A percentile compares a stretch with the other conserved stretches of the same genome.
Conservation (phyloP, 768 basidiomycete genomes). For the Coprinellus aureogranulatus region DNA sequence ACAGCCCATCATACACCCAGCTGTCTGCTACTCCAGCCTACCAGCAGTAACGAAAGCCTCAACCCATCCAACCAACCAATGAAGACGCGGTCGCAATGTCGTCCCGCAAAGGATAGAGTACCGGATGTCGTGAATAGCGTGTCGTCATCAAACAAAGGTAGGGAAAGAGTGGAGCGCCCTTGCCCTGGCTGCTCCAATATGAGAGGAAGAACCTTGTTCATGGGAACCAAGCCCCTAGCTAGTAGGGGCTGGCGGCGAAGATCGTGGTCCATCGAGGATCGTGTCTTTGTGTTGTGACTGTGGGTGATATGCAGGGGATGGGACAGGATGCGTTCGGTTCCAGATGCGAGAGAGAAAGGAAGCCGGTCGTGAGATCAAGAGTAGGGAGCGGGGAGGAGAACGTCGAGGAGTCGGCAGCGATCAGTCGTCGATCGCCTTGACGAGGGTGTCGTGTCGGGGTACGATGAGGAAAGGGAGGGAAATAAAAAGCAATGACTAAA, state of each 20-base stretch:
- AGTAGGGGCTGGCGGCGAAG: slow-evolving; percentile 7
- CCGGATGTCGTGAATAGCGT: slow-evolving; percentile 1
- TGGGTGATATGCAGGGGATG: slow-evolving; percentile 8
- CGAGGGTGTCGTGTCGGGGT: slow-evolving; percentile 15
- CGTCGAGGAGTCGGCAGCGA: slow-evolving; percentile 5
- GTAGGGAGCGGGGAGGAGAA: neutral
- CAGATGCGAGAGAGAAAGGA: slow-evolving; percentile 5
- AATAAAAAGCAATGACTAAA: slow-evolving; percentile 27
- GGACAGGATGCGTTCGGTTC: slow-evolving; percentile 7
- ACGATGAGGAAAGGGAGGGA: slow-evolving; percentile 17
- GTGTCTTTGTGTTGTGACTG: slow-evolving; percentile 3
- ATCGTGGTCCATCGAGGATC: slow-evolving; percentile 9
- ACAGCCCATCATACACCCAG: neutral
- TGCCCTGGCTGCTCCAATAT: slow-evolving; percentile 12
- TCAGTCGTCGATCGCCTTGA: neutral
- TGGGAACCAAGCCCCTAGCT: slow-evolving; percentile 9
- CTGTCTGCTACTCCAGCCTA: neutral
- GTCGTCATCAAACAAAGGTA: slow-evolving; percentile 12
- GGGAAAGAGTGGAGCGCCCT: neutral
- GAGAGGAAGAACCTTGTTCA: slow-evolving; percentile 4
- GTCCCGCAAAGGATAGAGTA: neutral
- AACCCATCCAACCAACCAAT: neutral
- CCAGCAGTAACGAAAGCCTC: neutral
- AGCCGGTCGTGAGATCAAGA: slow-evolving; percentile 6
- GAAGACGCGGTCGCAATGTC: neutral